Conservation (phyloP, 2,329 filamentous ascomycete genomes). For the Hymenoscyphus linearis region DNA sequence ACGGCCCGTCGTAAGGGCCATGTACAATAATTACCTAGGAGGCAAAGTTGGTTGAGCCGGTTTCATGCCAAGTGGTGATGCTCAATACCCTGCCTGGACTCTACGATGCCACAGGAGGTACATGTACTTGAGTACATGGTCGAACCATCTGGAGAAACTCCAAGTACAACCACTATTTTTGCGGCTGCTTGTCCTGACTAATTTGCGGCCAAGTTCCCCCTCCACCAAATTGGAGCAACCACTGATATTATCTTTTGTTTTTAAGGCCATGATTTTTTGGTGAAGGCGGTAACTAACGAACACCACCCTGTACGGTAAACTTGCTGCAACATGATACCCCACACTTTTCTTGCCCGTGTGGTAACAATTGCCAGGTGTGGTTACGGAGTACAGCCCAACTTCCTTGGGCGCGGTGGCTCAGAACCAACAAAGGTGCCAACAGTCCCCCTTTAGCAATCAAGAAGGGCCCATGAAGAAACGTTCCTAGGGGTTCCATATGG, state of each 20-base stretch:
- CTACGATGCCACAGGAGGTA: not conserved
- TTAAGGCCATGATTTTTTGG: not conserved
- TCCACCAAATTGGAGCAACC: not conserved
- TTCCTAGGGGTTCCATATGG: not conserved
- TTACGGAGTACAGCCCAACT: slow-evolving; percentile 4
- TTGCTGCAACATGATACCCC: not conserved
- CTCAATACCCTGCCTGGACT: not conserved
- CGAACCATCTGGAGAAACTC: not conserved
- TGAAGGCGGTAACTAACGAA: not conserved
- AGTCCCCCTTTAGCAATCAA: not conserved
- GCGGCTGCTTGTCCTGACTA: not conserved
- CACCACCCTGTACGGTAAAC: not conserved
- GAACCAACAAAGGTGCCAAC: not conserved
- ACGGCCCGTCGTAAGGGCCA: not conserved
- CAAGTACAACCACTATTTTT: not conserved
- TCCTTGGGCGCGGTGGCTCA: not conserved
- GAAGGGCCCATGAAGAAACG: too few species aligned
- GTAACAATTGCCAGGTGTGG: slow-evolving; percentile 2
- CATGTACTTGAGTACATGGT: not conserved
- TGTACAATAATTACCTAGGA: not conserved
- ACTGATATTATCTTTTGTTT: not conserved
- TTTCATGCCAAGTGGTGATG: not conserved
- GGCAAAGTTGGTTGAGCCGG: not conserved
- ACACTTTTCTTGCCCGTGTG: not conserved
- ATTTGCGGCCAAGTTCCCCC: not conserved